Conservation (phyloP, 768 basidiomycete species). For the Trametes elegans region DNA sequence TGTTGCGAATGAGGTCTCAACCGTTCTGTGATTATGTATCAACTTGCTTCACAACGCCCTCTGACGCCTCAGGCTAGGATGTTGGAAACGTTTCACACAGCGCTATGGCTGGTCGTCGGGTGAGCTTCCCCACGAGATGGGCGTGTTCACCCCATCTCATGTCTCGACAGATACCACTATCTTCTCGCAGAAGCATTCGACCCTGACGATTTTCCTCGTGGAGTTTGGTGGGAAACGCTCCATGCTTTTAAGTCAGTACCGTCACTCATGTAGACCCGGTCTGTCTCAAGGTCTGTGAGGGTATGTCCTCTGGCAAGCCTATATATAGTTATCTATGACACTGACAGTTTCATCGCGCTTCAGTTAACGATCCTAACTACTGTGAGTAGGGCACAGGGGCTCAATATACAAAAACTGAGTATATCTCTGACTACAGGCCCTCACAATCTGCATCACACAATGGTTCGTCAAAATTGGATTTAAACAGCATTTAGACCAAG, state of each 20-base stretch:
- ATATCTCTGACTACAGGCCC: too few relatives aligned
- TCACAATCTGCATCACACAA: background rate
- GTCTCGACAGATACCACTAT: background rate
- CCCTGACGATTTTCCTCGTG: background rate
- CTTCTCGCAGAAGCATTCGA: background rate
- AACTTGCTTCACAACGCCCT: too few relatives aligned
- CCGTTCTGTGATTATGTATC: too few relatives aligned
- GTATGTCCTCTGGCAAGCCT: background rate
- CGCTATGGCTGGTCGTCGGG: background rate
- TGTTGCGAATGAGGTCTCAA: too few relatives aligned
- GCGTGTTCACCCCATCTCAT: background rate
- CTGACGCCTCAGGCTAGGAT: too few relatives aligned
- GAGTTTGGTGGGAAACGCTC: background rate
- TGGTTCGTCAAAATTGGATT: background rate
- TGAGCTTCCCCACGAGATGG: background rate
- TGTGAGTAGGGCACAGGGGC: background rate
- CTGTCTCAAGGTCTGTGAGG: background rate
- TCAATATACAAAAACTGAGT: too few relatives aligned
- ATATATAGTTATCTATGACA: background rate
- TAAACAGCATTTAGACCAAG: too few relatives aligned
- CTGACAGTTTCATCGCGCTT: background rate
- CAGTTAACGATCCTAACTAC: background rate
- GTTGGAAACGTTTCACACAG: background rate
- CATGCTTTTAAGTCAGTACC: background rate
- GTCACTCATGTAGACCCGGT: background rate